Evolutionary conservation across 768 basidiomycete species (phyloP).

Genomic region (Trametes elegans): DNA sequence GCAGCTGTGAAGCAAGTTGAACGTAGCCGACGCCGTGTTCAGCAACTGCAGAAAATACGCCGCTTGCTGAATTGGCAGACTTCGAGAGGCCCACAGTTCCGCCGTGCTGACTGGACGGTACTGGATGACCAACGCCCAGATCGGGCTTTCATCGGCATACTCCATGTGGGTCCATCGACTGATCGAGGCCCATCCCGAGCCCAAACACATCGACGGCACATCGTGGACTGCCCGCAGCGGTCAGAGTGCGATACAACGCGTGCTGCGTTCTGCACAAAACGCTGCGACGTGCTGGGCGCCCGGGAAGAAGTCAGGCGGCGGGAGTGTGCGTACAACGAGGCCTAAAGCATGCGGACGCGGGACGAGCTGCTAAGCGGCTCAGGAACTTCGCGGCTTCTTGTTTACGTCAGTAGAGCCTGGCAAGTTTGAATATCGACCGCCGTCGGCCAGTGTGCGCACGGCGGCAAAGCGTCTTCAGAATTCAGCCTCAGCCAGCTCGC

Average conservation of each 20-base stretch:
- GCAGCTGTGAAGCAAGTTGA: neutral
- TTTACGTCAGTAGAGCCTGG: constrained; percentile 1
- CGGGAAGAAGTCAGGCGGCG: neutral
- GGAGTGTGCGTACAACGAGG: constrained; percentile 3
- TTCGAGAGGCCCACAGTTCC: neutral
- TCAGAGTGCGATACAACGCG: neutral
- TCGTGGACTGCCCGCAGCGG: neutral
- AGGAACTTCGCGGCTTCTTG: constrained; percentile 1
- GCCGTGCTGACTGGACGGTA: neutral
- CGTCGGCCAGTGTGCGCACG: neutral
- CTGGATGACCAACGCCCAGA: neutral
- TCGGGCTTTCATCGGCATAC: constrained; percentile 16
- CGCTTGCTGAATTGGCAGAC: neutral
- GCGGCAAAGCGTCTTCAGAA: neutral
- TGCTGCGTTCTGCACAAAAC: neutral
- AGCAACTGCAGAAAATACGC: neutral
- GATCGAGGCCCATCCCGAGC: neutral
- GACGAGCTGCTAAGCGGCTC: constrained; percentile 5
- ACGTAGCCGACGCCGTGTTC: neutral
- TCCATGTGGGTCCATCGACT: constrained; percentile 14
- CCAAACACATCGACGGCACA: neutral
- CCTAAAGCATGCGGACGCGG: neutral
- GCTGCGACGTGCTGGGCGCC: neutral
- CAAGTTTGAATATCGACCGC: neutral
- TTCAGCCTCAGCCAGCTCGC: neutral